These are phyloP conservation scores for Daldinia loculata DNA, from an alignment of 495 filamentous ascomycete genomes.

Conservation along the genomic window DNA sequence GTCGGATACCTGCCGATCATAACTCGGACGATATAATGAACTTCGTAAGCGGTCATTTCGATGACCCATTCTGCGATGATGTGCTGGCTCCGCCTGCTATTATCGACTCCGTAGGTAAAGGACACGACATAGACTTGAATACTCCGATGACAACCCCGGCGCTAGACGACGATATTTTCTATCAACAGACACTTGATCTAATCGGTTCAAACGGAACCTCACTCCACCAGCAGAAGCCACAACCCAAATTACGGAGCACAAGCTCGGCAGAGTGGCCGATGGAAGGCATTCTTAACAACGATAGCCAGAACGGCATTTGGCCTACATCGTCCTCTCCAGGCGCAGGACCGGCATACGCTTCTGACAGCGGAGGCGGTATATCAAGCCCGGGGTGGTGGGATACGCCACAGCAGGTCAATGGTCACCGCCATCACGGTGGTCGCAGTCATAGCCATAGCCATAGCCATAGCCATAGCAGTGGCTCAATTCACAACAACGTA, in stretches of 20 bases:
- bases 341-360: slow-evolving; percentile 6
- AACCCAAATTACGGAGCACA: slow-evolving; percentile 33
- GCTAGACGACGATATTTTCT: slow-evolving; percentile 37
- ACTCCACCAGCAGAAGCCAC: slow-evolving; percentile 15
- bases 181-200: slow-evolving; percentile 16
- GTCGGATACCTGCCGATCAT: slow-evolving; percentile 41
- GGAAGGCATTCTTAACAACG: slow-evolving; percentile 38
- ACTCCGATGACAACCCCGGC: slow-evolving; percentile 48
- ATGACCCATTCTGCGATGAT: slow-evolving; percentile 50
- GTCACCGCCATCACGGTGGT: slow-evolving; percentile 16
- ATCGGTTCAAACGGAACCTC: slow-evolving; percentile 19
- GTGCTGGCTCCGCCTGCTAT: slow-evolving; percentile 25
- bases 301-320: slow-evolving; percentile 32
- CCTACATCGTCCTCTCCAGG: slow-evolving; percentile 21
- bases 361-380: slow-evolving; percentile 11
- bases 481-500: slow-evolving; percentile 17
- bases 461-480: slow-evolving; percentile 13
- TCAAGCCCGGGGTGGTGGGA: slow-evolving; percentile 47
- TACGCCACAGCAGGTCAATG: slow-evolving; percentile 16
- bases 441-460: slow-evolving; percentile 17
- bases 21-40: slow-evolving; percentile 19
- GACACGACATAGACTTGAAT: slow-evolving; percentile 23
- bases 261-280: slow-evolving; percentile 48
- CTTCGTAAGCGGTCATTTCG: slow-evolving; percentile 48
- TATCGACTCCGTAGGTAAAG: slow-evolving; percentile 23